Evolutionary conservation across 768 basidiomycete species (phyloP), one percentile per base, ranked within the genome.

Genomic region (Baorangia bicolor): DNA sequence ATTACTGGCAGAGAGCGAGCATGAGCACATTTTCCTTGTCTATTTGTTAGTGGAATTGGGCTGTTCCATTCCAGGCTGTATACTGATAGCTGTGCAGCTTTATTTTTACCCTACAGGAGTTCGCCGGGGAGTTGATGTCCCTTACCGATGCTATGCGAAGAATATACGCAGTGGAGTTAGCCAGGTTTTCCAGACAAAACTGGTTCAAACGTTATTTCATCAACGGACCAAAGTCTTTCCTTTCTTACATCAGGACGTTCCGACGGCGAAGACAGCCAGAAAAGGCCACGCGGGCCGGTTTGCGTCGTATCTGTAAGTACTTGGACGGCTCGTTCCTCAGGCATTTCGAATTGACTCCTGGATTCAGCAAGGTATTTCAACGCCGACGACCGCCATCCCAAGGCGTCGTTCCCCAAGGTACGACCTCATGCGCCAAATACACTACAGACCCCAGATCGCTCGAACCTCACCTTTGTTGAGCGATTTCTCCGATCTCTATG

Each of bases 41-140:
- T 96, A 95, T 67, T 96, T 94, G 94, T 95, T 58, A 69, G 92
- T 78, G n/a, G 7, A 28, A 21, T 45, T 16, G 12, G 38, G 40
- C 33, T 38, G 3, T 53, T 53, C 25, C 13, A 12, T 8, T 18
- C 18, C 45, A 18, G 18, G 9, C 14, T 41, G 37, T 25, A 3
- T 44, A 3, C 51, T 70, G 51, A 69, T 28, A n/a, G 43, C 34
- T 44, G 27, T 45, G 25, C 59, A 97, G 94, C 76, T 98, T 96
- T 73, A 89, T 97, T 60, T 99, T 98, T 73, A 96, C 94, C 0
- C 70, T 98, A 41, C 94, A 99, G 72, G 97, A 98, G 67, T 98
- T 98, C 68, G 83, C 92, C 9, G 78, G 81, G 55, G 96, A 98
- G 70, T 72, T 96, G 48, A 77, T 88, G 31, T 85, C 84, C 20